Base-by-base conservation (phyloP, 1,284 basidiomycete species). In the Sparassis latifolia region DNA sequence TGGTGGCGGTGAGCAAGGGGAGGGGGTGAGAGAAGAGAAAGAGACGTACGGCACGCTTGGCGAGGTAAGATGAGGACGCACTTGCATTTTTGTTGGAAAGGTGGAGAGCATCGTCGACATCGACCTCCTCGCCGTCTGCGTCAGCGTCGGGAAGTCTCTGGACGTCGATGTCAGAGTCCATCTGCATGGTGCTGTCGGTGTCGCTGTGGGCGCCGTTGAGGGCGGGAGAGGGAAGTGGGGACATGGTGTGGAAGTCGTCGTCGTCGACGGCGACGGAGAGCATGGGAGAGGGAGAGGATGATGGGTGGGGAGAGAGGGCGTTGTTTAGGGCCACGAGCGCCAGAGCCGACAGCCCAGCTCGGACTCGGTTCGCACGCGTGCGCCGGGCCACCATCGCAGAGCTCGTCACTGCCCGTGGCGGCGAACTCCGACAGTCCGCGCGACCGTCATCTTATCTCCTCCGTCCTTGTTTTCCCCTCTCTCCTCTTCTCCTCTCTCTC, bases 321-420 rank as follows among this genome's bases (percentile, higher is more conserved):
- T 76, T 76, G 62, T 78, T 74, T 67, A 79, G 69, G 63, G 75
- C 76, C 57, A 58, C 58, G 64, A 64, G 64, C 64, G 64, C 57
- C 63, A 61, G 60, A 62, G 64, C 62, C 60, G 62, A 60, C 64
- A 62, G 57, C 59, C 59, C 62, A 60, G 62, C 58, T 60, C 61
- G 63, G 63, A 62, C 62, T 60, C 55, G 58, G 64, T 66, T 66
- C 64, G 64, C 65, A 66, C 65, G 64, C 64, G 64, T 66, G 63
- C 61, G 57, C 59, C 59, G 59, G 61, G 48, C 58, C 55, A 56
- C 54, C 59, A 47, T 45, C 49, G 53, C 51, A 53, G 50, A 54
- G 53, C 53, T 61, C 63, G 62, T 63, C 63, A 65, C 62, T 60
- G 60, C 60, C 60, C 59, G 58, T 62, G 59, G 58, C 20, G 20